These are phyloP conservation scores for Athelia sp. DNA, from an alignment of 1,284 basidiomycete species.

Conservation along the genomic window DNA sequence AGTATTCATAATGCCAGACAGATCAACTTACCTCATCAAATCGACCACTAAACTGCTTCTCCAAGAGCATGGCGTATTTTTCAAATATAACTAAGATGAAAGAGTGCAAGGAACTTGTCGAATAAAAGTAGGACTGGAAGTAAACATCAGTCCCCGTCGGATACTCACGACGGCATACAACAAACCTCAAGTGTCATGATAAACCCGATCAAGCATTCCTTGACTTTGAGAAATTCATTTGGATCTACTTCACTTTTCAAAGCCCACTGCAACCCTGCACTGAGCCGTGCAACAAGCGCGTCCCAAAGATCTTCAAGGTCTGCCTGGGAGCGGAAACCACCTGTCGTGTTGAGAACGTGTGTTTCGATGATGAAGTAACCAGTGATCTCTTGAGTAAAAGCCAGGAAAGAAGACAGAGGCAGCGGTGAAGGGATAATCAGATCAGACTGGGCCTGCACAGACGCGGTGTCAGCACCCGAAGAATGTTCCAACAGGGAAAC, in stretches of 20 bases:
- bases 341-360: slow-evolving; percentile 87
- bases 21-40: slow-evolving; percentile 68
- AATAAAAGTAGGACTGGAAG: slow-evolving; percentile 77
- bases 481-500: slow-evolving; percentile 11
- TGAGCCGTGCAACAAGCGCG: slow-evolving; percentile 75
- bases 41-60: slow-evolving; percentile 77
- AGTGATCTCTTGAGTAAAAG: slow-evolving; percentile 89
- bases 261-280: slow-evolving; percentile 70
- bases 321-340: slow-evolving; percentile 78
- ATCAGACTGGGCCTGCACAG: slow-evolving; percentile 85
- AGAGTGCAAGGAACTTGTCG: slow-evolving; percentile 78
- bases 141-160: slow-evolving; percentile 6
- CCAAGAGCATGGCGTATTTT: slow-evolving; percentile 81
- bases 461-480: slow-evolving; percentile 10
- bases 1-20: background rate
- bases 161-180: slow-evolving; percentile 1
- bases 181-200: slow-evolving; percentile 89
- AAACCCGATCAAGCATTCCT: slow-evolving; percentile 82
- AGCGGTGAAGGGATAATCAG: slow-evolving; percentile 81
- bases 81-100: slow-evolving; percentile 89
- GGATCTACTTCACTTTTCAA: slow-evolving; percentile 78
- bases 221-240: slow-evolving; percentile 80
- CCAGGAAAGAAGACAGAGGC: slow-evolving; percentile 49
- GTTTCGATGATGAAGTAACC: slow-evolving; percentile 98
- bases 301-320: slow-evolving; percentile 99